Evolutionary conservation across 2,329 filamentous ascomycete genomes (phyloP).

Genomic region (Diaporthe ilicicola): DNA sequence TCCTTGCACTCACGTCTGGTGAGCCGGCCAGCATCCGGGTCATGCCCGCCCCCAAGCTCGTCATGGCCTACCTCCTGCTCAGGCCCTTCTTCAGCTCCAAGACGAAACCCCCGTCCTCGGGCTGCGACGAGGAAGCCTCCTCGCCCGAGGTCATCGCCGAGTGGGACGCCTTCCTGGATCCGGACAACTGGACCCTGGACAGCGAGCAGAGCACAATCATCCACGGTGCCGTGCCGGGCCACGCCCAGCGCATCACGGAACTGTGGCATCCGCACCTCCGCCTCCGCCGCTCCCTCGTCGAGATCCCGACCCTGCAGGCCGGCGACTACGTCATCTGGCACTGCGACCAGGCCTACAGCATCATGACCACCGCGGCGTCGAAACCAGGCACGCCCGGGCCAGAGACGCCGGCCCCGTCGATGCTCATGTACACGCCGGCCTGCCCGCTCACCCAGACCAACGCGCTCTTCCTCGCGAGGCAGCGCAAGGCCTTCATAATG

Average conservation of each 20-base stretch:
- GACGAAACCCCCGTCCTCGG: slow-evolving; percentile 48
- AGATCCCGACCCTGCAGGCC: slow-evolving; percentile 61
- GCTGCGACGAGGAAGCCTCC: slow-evolving; percentile 35
- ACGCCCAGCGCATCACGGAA: slow-evolving; percentile 66
- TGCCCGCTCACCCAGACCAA: slow-evolving; percentile 66
- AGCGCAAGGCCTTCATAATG: slow-evolving; percentile 64
- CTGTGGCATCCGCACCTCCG: slow-evolving; percentile 66
- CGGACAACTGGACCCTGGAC: slow-evolving; percentile 55
- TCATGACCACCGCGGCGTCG: slow-evolving; percentile 51
- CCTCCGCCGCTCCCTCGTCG: slow-evolving; percentile 61
- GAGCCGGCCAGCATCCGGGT: slow-evolving; percentile 57
- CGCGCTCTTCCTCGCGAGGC: slow-evolving; percentile 64
- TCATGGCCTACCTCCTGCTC: slow-evolving; percentile 57
- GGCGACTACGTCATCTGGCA: slow-evolving; percentile 69
- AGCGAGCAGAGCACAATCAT: slow-evolving; percentile 62
- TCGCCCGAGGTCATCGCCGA: slow-evolving; percentile 46
- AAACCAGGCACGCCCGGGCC: slow-evolving; percentile 44
- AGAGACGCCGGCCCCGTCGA: slow-evolving; percentile 47
- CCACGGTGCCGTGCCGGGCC: slow-evolving; percentile 65
- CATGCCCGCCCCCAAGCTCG: slow-evolving; percentile 57
- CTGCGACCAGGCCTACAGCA: slow-evolving; percentile 65
- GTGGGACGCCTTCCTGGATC: slow-evolving; percentile 62
- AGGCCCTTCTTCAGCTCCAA: slow-evolving; percentile 62
- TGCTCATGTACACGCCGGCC: slow-evolving; percentile 64
- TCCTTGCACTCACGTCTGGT: slow-evolving; percentile 62